Percentiles rank a stretch among this genome's conserved stretches.
Evolutionary conservation across 768 basidiomycete genomes (phyloP).

Genomic region (Lentinus brumalis): DNA sequence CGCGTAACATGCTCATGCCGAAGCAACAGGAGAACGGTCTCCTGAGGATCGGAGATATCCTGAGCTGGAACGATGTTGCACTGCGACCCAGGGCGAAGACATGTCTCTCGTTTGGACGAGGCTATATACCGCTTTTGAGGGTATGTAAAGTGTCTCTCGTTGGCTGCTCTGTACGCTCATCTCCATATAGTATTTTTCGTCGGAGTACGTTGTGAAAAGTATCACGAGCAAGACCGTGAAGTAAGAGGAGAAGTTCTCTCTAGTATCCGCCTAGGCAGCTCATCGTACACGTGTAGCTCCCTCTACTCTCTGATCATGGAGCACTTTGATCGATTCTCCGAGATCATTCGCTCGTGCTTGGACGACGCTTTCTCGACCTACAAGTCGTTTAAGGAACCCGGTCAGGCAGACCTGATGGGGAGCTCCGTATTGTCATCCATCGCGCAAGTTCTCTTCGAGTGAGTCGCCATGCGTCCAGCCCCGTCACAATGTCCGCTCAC

Average conservation of each 20-base stretch:
- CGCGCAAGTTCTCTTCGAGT: conserved; percentile 54
- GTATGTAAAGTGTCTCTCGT: conserved; percentile 33
- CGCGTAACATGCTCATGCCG: background rate
- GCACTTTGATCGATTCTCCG: conserved; percentile 40
- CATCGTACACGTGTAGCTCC: conserved; percentile 1
- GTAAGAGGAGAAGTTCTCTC: conserved; percentile 33
- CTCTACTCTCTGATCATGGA: conserved; percentile 16
- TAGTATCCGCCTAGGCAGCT: background rate
- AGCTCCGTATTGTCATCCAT: conserved; percentile 49
- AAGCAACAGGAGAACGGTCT: conserved; percentile 48
- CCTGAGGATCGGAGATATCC: conserved; percentile 49
- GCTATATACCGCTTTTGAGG: conserved; percentile 51
- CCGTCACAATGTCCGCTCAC: background rate
- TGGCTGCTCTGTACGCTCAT: background rate
- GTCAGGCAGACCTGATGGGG: conserved; percentile 34
- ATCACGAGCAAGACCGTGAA: conserved; percentile 52
- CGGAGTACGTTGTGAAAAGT: conserved; percentile 60
- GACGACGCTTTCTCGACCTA: conserved; percentile 25
- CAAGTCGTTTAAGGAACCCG: conserved; percentile 39
- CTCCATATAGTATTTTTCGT: conserved; percentile 53
- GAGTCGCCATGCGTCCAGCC: conserved; percentile 19
- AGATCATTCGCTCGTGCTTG: conserved; percentile 45
- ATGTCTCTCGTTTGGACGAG: conserved; percentile 59
- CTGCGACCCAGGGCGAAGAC: conserved; percentile 32
- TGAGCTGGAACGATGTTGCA: conserved; percentile 48